Conservation (phyloP, 2,329 filamentous ascomycete species). For the Penicillium sp. region DNA sequence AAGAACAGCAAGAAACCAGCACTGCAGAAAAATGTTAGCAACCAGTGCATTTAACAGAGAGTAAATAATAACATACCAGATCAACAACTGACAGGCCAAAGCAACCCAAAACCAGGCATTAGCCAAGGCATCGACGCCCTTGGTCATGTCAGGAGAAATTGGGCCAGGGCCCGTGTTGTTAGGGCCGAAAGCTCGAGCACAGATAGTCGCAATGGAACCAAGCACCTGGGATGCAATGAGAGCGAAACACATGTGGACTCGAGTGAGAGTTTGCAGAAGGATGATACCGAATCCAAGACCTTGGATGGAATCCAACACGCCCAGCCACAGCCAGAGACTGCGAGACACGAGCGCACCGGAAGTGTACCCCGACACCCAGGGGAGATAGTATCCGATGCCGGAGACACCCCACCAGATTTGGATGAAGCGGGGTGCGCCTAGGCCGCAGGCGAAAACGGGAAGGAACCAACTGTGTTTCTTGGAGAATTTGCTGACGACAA, state of each 20-base stretch:
- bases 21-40: conserved; percentile 22
- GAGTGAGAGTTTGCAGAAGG: conserved; percentile 62
- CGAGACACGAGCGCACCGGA: conserved; percentile 57
- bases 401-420: conserved; percentile 66
- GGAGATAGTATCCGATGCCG: conserved; percentile 60
- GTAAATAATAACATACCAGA: conserved; percentile 55
- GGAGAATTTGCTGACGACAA: conserved; percentile 55
- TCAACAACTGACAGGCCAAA: conserved; percentile 56
- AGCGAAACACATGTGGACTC: conserved; percentile 63
- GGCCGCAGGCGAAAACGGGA: conserved; percentile 65
- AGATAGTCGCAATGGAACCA: conserved; percentile 61
- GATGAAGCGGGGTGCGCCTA: conserved; percentile 63
- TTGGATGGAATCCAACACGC: conserved; percentile 63
- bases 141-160: conserved; percentile 61
- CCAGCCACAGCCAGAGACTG: conserved; percentile 65
- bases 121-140: conserved; percentile 45
- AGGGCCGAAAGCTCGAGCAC: conserved; percentile 59
- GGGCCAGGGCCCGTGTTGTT: conserved; percentile 59
- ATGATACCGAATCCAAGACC: conserved; percentile 68
- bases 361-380: conserved; percentile 55
- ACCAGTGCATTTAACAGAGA: background rate
- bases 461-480: conserved; percentile 64
- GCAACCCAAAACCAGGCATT: conserved; percentile 62
- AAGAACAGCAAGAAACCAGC: conserved; percentile 45
- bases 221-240: conserved; percentile 61